Evolutionary conservation across 2,329 filamentous ascomycete species (phyloP), one percentile per base, ranked within the genome.

Genomic region (Aspergillus sp.): DNA sequence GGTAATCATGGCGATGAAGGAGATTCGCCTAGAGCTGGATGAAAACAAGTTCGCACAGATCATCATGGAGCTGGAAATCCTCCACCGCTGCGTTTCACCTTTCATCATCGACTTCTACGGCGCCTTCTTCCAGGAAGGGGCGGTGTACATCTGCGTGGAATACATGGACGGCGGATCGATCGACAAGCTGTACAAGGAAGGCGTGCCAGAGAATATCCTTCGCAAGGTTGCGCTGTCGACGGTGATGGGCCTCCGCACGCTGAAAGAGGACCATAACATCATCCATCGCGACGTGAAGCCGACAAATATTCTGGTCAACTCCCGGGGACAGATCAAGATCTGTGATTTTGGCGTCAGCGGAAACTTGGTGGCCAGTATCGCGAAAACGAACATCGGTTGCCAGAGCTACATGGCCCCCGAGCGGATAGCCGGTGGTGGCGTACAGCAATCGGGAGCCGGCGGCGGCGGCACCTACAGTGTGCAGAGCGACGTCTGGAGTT

Each of bases 371-470:
- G 93, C 94, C 20, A 96, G 91, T 76, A 97, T 97, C 64, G 94
- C 94, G 47, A 96, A 95, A 75, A 99, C 94, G 24, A 99, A 99
- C 69, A 99, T 99, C 65, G 94, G 94, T 36, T 99, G 94, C 66
- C 94, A 99, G 74, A 96, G 92, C 67, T 99, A 99, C 75, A 99
- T 99, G 94, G 94, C 94, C 0, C 94, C 94, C 0, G 94, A 99
- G 72, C 81, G 94, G 59, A 99, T 99, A 64, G 90, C 90, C 8
- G 90, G 90, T 45, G 91, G 92, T 51, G 88, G 88, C 19, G 84
- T 91, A 65, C 84, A 89, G 53, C 82, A 87, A 56, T 80, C 84
- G 3, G 87, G 87, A 22, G 79, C 85, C 16, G 83, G 85, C 53
- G 82, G 82, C 51, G 87, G 87, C 53, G 93, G 93, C 51, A 95